Percentiles rank a stretch among this genome's conserved stretches.
phyloP scores from a whole-genome alignment of 1,139 yeast genomes.

The Debaryomyces psychrophilus region DNA sequence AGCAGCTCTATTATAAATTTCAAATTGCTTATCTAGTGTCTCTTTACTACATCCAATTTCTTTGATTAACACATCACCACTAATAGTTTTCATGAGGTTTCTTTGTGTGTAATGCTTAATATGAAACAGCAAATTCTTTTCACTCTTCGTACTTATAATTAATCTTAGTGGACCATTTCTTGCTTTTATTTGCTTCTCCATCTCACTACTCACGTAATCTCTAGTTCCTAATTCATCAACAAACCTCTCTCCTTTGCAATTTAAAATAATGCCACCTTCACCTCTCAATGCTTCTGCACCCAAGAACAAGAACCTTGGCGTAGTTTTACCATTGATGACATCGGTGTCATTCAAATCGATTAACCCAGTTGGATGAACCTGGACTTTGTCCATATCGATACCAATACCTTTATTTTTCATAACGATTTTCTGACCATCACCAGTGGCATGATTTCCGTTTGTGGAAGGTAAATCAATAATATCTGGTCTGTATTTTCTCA shows the following conservation, averaged over 20 bases:
- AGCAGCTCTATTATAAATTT: conserved; percentile 51
- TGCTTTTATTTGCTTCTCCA: conserved; percentile 47
- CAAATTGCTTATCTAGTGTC: conserved; percentile 40
- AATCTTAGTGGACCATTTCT: conserved; percentile 57
- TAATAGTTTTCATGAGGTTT: conserved; percentile 58
- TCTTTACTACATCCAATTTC: conserved; percentile 42
- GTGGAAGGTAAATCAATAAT: conserved; percentile 68
- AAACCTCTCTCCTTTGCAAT: conserved; percentile 65
- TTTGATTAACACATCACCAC: conserved; percentile 52
- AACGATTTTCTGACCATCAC: conserved; percentile 71
- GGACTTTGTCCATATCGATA: conserved; percentile 76
- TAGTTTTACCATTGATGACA: conserved; percentile 40
- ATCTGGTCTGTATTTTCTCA: conserved; percentile 63
- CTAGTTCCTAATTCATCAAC: conserved; percentile 73
- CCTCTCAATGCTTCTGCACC: conserved; percentile 84
- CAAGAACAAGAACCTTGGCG: conserved; percentile 60
- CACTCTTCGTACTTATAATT: conserved; percentile 48
- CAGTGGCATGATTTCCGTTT: conserved; percentile 74
- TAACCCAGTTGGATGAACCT: conserved; percentile 83
- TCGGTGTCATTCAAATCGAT: conserved; percentile 64
- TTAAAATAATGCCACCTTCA: conserved; percentile 72
- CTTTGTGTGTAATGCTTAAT: conserved; percentile 68
- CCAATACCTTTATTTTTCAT: conserved; percentile 62
- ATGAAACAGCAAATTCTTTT: conserved; percentile 53
- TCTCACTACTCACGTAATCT: conserved; percentile 67